phyloP scores from a whole-genome alignment of 2,329 filamentous ascomycete species.

The Zalaria obscura region DNA sequence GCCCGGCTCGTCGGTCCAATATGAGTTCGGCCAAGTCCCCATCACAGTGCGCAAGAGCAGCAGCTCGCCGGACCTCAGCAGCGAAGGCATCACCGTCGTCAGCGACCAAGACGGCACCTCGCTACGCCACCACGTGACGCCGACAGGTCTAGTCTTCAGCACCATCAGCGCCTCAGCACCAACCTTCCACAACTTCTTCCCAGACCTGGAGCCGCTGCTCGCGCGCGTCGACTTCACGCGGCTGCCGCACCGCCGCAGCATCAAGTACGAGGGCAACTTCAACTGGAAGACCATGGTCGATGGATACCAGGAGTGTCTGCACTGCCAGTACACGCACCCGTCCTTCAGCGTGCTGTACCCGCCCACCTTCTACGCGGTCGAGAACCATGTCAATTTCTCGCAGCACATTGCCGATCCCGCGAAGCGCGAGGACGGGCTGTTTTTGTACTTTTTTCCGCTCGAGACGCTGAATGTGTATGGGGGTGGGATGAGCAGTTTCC shows the following conservation, averaged over 20 bases:
- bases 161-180: constrained; percentile 34
- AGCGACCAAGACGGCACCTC: constrained; percentile 17
- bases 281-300: constrained; percentile 50
- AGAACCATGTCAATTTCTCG: constrained; percentile 40
- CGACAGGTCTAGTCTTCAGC: constrained; percentile 38
- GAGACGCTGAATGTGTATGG: constrained; percentile 44
- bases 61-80: too few species aligned
- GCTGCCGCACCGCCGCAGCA: constrained; percentile 36
- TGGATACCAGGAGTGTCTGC: constrained; percentile 42
- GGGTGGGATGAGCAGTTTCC: constrained; percentile 43
- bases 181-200: constrained; percentile 39
- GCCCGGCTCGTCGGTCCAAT: constrained; percentile 27
- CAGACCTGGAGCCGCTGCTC: constrained; percentile 34
- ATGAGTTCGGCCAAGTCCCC: constrained; percentile 36
- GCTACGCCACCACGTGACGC: constrained; percentile 28
- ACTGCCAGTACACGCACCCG: constrained; percentile 35
- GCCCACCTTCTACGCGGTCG: constrained; percentile 40
- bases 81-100: constrained; percentile 20
- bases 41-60: constrained; percentile 25
- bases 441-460: constrained; percentile 39
- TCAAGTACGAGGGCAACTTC: constrained; percentile 42
- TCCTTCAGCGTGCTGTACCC: constrained; percentile 41
- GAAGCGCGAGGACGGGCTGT: constrained; percentile 37
- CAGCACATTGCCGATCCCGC: constrained; percentile 41
- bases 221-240: constrained; percentile 38